Conservation (phyloP, 768 basidiomycete species). For the Lentinus brumalis region DNA sequence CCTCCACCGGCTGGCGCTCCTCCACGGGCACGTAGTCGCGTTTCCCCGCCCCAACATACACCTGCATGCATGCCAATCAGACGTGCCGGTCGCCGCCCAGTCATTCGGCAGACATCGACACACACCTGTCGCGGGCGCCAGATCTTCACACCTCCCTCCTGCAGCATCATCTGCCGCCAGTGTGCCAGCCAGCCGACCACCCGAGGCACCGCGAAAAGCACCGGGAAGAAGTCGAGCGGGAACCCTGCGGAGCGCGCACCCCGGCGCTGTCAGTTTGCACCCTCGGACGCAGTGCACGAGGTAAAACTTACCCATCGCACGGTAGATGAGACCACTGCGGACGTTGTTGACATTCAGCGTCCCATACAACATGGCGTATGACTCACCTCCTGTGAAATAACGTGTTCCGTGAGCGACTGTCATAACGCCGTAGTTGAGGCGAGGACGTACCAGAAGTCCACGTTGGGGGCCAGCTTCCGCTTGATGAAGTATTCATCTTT, state of each 20-base stretch:
- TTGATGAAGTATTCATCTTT: slow-evolving; percentile 88
- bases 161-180: slow-evolving; percentile 96
- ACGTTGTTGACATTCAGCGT: slow-evolving; percentile 7
- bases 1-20: slow-evolving; percentile 57
- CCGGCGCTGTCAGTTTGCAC: background rate
- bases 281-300: slow-evolving; percentile 1
- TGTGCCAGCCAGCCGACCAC: slow-evolving; percentile 94
- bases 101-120: background rate
- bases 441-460: slow-evolving; percentile 81
- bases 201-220: slow-evolving; percentile 88
- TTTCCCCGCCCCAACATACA: slow-evolving; percentile 76
- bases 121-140: slow-evolving; percentile 85
- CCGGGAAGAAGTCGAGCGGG: slow-evolving; percentile 93
- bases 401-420: slow-evolving; percentile 3
- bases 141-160: slow-evolving; percentile 87
- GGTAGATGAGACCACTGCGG: slow-evolving; percentile 81
- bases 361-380: background rate
- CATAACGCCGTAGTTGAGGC: background rate
- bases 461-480: slow-evolving; percentile 83
- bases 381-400: slow-evolving; percentile 51
- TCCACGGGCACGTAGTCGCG: slow-evolving; percentile 75
- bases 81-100: background rate
- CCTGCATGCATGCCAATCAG: slow-evolving; percentile 39
- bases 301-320: slow-evolving; percentile 74
- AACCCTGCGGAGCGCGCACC: slow-evolving; percentile 54